Base-by-base conservation (phyloP, 192 early-diverging fungal species). In the Coemansia sp. region DNA sequence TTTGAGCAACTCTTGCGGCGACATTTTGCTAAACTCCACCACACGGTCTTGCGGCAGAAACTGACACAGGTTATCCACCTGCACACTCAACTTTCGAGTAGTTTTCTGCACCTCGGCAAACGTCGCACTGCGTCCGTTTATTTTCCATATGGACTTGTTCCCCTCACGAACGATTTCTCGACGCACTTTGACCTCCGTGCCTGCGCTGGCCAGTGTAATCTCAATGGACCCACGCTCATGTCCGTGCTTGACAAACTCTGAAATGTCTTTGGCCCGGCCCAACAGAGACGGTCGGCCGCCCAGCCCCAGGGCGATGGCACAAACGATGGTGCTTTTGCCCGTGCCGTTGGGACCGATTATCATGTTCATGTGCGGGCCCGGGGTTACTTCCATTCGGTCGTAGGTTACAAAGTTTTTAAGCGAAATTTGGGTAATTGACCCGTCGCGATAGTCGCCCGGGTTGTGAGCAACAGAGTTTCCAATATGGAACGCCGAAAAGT, bases 31-130 rank as follows among this genome's bases (percentile, higher is more conserved):
- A 68, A 99, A 99, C 62, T 93, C 92, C 6, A 88, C 85, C 6
- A 99, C 97, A 56, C 87, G 84, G 75, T 99, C 97, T 69, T 99
- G 97, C 6, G 97, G 97, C 59, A 99, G 76, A 64, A 99, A 97
- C 78, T 97, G 96, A 74, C 97, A 99, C 49, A 99, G 74, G 65
- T 98, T 99, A 76, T 95, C 91, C 43, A 97, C 94, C 64, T 99
- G 95, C 57, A 99, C 91, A 57, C 91, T 85, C 57, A 96, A 74
- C 8, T 67, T 56, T 25, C 64, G 52, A 11, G 93, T 86, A 7
- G 72, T 83, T n/a, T 82, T 80, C 50, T 85, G 68, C 6, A 97
- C 86, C 22, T 89, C 88, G 27, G 81, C 83, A 29, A 90, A 86
- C 0, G 85, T 85, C 3, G 82, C 70, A 11, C 14, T 35, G 39